Evolutionary conservation across 78 protist species (phyloP).

Genomic region (Dictyostelium capitatum): DNA sequence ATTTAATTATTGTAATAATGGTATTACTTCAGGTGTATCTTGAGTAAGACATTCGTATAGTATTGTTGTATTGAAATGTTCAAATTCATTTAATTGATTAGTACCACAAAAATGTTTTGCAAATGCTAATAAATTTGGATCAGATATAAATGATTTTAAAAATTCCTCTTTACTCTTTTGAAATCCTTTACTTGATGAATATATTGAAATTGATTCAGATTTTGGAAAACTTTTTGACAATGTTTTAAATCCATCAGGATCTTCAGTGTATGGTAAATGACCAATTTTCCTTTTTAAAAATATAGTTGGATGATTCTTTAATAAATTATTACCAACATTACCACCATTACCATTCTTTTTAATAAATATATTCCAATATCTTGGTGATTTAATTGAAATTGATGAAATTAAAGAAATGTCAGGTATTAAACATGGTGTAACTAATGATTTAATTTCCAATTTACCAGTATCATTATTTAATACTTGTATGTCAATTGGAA

Average conservation of each 20-base stretch:
- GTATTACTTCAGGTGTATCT: constrained; percentile 69
- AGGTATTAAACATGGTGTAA: constrained; percentile 82
- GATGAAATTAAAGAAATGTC: constrained; percentile 33
- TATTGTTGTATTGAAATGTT: constrained; percentile 51
- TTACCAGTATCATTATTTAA: neutral
- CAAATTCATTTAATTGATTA: constrained; percentile 1
- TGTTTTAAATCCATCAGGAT: constrained; percentile 78
- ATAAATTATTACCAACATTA: neutral
- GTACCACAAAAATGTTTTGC: constrained; percentile 68
- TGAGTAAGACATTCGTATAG: constrained; percentile 66
- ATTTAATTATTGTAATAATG: constrained; percentile 14
- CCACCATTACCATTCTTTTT: neutral
- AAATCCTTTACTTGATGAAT: neutral
- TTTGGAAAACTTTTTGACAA: constrained; percentile 64
- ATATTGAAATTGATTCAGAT: neutral
- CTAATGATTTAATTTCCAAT: neutral
- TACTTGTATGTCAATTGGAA: constrained; percentile 46
- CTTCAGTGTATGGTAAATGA: constrained; percentile 55
- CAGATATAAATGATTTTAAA: constrained; percentile 65
- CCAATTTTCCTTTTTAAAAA: constrained; percentile 80
- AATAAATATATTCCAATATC: constrained; percentile 67
- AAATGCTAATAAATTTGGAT: constrained; percentile 67
- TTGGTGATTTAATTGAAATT: constrained; percentile 48
- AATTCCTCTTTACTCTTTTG: constrained; percentile 44
- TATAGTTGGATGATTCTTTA: constrained; percentile 27